phyloP scores from a whole-genome alignment of 2,329 filamentous ascomycete genomes.

The Chaetomiaceae sp. region DNA sequence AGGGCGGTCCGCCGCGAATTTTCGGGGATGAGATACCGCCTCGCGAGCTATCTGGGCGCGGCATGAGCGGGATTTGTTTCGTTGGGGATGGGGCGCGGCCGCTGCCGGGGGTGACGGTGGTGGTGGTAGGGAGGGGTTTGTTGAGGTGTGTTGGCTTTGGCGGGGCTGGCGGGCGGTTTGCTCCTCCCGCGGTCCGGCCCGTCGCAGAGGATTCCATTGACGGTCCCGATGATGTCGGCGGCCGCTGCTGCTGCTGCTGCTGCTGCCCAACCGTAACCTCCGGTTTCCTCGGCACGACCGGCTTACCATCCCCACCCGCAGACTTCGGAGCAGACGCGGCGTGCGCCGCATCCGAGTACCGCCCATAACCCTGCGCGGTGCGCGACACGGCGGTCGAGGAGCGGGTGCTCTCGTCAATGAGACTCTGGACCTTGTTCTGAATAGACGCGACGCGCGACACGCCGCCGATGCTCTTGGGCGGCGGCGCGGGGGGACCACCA shows the following conservation, averaged over 20 bases:
- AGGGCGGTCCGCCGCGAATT: constrained; percentile 1
- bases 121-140: constrained; percentile 45
- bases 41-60: neutral
- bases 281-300: constrained; percentile 50
- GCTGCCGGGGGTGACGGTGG: too few species aligned
- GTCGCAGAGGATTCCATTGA: constrained; percentile 6
- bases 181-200: neutral
- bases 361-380: constrained; percentile 86
- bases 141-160: constrained; percentile 61
- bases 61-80: constrained; percentile 30
- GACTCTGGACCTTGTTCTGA: constrained; percentile 81
- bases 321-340: constrained; percentile 26
- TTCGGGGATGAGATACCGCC: constrained; percentile 23
- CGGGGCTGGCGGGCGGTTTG: constrained; percentile 48
- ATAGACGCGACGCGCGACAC: constrained; percentile 73
- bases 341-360: constrained; percentile 62
- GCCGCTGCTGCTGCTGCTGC: constrained; percentile 3
- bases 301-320: constrained; percentile 30
- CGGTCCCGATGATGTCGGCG: constrained; percentile 1
- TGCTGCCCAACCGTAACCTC: constrained; percentile 17
- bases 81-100: constrained; percentile 41
- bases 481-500: constrained; percentile 36
- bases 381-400: constrained; percentile 52
- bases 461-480: constrained; percentile 54
- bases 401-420: constrained; percentile 73